These are phyloP conservation scores for Metschnikowia cerradonensis DNA, from an alignment of 805 yeast genomes.

Conservation along the genomic window DNA sequence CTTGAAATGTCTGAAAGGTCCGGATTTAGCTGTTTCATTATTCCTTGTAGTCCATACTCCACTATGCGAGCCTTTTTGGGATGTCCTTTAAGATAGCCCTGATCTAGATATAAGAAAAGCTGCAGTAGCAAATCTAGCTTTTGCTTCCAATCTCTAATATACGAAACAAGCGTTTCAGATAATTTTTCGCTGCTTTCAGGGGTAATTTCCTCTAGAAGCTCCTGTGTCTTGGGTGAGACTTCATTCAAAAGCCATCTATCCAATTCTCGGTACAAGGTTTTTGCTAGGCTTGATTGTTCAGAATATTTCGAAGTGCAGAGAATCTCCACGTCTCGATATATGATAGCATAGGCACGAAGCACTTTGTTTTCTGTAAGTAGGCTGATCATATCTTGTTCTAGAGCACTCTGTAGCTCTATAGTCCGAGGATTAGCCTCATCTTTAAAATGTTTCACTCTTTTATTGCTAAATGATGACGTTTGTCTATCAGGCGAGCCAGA, in stretches of 20 bases:
- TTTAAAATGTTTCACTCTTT: constrained; percentile 7
- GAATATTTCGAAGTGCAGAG: constrained; percentile 29
- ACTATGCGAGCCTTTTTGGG: constrained; percentile 25
- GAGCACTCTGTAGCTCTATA: not conserved
- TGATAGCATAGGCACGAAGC: constrained; percentile 6
- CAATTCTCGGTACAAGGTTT: constrained; percentile 19
- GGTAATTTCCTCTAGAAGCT: not conserved
- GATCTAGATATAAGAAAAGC: constrained; percentile 34
- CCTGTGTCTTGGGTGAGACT: constrained; percentile 11
- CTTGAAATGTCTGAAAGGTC: not conserved
- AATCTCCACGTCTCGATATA: constrained; percentile 27
- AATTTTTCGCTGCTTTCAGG: not conserved
- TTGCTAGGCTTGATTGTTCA: constrained; percentile 30
- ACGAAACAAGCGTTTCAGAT: constrained; percentile 12
- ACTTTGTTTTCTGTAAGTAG: constrained; percentile 1
- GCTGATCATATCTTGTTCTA: not conserved
- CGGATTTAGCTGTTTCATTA: not conserved
- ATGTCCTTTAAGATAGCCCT: constrained; percentile 32
- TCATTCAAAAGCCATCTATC: constrained; percentile 13
- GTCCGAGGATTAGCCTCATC: constrained; percentile 4
- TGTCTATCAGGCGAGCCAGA: constrained; percentile 8
- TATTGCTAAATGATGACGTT: constrained; percentile 1
- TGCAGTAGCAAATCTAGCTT: constrained; percentile 24
- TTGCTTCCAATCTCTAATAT: constrained; percentile 23
- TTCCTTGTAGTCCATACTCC: constrained; percentile 21